phyloP scores from a whole-genome alignment of 108 stramenopile species.

The Cyclostephanos invisitatus region DNA sequence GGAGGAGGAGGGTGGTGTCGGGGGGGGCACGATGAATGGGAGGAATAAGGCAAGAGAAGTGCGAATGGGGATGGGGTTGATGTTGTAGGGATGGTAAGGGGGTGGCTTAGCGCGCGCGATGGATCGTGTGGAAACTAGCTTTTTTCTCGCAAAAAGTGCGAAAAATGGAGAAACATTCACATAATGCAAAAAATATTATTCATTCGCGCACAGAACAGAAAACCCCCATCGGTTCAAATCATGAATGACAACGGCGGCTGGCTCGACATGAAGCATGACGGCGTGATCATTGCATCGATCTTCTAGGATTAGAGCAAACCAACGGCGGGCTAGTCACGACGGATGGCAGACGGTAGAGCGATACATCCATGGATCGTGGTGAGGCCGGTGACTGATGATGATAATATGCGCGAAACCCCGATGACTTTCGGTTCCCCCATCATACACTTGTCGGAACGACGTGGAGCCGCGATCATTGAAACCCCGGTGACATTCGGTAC shows the following conservation, averaged over 20 bases:
- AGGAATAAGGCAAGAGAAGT: conserved; percentile 10
- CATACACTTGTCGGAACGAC: neutral
- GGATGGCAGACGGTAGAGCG: neutral
- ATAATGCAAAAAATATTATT: too few species aligned
- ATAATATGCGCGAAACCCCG: neutral
- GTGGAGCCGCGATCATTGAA: neutral
- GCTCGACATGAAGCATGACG: neutral
- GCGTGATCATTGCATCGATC: neutral
- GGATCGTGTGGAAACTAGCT: too few species aligned
- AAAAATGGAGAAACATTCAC: neutral
- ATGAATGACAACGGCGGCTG: neutral
- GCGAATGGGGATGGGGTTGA: neutral
- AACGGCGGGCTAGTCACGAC: neutral
- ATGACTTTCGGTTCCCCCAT: neutral
- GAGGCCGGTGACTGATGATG: neutral
- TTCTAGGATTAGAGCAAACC: neutral
- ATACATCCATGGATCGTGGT: neutral
- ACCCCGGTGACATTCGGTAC: neutral
- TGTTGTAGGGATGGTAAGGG: neutral
- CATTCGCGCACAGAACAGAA: neutral
- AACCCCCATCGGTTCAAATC: neutral
- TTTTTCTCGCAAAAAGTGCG: neutral
- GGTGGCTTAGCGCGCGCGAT: too few species aligned
- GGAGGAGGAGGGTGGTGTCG: conserved; percentile 26
- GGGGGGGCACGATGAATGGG: neutral